Percentiles rank a stretch among this genome's conserved stretches.
Conservation (phyloP, 1,139 yeast genomes). For the Blastobotrys persicus region DNA sequence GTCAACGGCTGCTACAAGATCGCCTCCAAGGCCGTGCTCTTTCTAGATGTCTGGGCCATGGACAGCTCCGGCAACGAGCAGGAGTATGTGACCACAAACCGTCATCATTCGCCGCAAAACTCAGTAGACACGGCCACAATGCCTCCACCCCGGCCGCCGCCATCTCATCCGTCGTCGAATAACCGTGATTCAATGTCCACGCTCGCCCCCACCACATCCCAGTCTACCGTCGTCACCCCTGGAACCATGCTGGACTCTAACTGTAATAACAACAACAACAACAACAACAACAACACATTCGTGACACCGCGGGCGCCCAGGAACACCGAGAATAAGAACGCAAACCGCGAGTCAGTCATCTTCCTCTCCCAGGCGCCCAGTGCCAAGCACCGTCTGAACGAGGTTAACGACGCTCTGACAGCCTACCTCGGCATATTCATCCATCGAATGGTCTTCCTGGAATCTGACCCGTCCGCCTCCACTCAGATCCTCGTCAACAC, state of each 20-base stretch:
- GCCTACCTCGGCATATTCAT: slow-evolving; percentile 59
- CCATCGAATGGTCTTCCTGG: slow-evolving; percentile 33
- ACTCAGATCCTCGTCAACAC: slow-evolving; percentile 40
- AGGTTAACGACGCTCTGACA: slow-evolving; percentile 66
- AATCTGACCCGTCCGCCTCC: slow-evolving; percentile 35
- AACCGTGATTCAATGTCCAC: background rate
- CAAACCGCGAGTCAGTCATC: slow-evolving; percentile 33
- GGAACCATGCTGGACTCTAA: slow-evolving; percentile 1
- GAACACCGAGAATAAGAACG: slow-evolving; percentile 16
- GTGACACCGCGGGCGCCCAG: slow-evolving; percentile 7
- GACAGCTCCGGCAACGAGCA: slow-evolving; percentile 23
- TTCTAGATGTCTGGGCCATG: slow-evolving; percentile 67
- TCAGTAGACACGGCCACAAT: slow-evolving; percentile 4
- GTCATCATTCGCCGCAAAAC: background rate
- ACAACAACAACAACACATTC: no score
- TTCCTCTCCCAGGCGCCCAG: slow-evolving; percentile 53
- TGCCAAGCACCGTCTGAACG: slow-evolving; percentile 69
- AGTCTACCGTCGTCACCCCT: background rate
- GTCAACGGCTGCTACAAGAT: slow-evolving; percentile 74
- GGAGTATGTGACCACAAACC: slow-evolving; percentile 12
- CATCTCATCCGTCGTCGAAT: no score
- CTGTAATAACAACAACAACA: background rate
- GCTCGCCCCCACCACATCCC: slow-evolving; percentile 5
- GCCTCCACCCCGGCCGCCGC: background rate
- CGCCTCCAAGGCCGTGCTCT: slow-evolving; percentile 65